Evolutionary conservation across 1,139 yeast genomes (phyloP).

Genomic region (Yamadazyma mexicana): DNA sequence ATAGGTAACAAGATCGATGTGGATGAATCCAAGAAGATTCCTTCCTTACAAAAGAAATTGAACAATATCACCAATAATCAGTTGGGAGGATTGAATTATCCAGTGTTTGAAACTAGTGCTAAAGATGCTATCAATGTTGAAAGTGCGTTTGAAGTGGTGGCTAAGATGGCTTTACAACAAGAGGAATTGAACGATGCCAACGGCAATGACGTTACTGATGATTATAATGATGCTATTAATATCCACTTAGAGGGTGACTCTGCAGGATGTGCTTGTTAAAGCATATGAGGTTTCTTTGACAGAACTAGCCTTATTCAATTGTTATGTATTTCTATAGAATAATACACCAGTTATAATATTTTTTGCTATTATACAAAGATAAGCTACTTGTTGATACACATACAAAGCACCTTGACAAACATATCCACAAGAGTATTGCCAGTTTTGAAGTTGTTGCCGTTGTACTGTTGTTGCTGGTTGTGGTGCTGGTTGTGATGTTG

Average conservation of each 20-base stretch:
- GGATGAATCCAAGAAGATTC: constrained; percentile 85
- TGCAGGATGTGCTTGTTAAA: constrained; percentile 73
- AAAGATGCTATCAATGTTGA: constrained; percentile 94
- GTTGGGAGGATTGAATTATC: constrained; percentile 75
- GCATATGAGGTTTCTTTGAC: no score
- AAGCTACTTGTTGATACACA: constrained; percentile 23
- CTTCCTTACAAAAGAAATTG: constrained; percentile 76
- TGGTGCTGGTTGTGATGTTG: constrained; percentile 29
- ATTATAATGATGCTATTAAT: constrained; percentile 93
- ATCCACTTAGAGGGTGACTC: constrained; percentile 86
- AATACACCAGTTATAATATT: constrained; percentile 2
- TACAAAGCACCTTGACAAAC: constrained; percentile 33
- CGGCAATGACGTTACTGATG: constrained; percentile 69
- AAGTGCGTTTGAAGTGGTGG: constrained; percentile 93
- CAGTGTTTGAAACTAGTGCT: constrained; percentile 92
- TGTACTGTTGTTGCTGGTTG: constrained; percentile 24
- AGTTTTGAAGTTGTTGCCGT: constrained; percentile 18
- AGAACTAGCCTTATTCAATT: not conserved
- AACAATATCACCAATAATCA: constrained; percentile 77
- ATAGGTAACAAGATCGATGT: constrained; percentile 94
- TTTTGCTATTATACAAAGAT: not conserved
- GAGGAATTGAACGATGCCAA: constrained; percentile 88
- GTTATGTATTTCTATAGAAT: constrained; percentile 3
- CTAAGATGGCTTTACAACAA: constrained; percentile 89
- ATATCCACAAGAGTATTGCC: constrained; percentile 30